A percentile compares a stretch with the other conserved stretches of the same genome.
Conservation (phyloP, 1,284 basidiomycete genomes). For the Taiwanofungus camphoratus region DNA sequence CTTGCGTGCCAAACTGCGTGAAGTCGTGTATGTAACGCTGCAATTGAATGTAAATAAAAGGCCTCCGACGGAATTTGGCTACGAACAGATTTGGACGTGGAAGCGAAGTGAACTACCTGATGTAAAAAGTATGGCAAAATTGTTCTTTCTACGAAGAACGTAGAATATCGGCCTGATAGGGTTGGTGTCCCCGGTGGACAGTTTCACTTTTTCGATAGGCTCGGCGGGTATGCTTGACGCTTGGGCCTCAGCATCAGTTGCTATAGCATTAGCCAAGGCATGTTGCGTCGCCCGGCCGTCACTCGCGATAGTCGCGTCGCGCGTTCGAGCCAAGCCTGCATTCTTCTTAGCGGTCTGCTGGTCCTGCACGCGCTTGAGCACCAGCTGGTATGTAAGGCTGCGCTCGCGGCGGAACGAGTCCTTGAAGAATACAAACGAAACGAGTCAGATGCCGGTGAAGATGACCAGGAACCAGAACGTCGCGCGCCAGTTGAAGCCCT, state of each 20-base stretch:
- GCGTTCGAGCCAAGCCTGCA: not conserved
- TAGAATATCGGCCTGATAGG: conserved; percentile 55
- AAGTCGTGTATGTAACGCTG: conserved; percentile 64
- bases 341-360: conserved; percentile 16
- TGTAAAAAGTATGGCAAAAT: conserved; percentile 58
- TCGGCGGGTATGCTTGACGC: not conserved
- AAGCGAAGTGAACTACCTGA: conserved; percentile 47
- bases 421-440: conserved; percentile 66
- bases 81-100: not conserved
- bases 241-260: conserved; percentile 3
- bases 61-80: conserved; percentile 32
- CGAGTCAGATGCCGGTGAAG: conserved; percentile 48
- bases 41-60: conserved; percentile 69
- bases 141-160: conserved; percentile 60
- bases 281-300: conserved; percentile 1
- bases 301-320: not conserved
- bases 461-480: conserved; percentile 79
- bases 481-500: conserved; percentile 69
- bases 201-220: conserved; percentile 36
- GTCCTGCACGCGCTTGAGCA: conserved; percentile 31
- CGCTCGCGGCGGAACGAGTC: conserved; percentile 83
- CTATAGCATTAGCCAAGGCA: conserved; percentile 1
- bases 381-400: conserved; percentile 69
- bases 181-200: conserved; percentile 68
- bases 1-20: conserved; percentile 54